Evolutionary conservation across 192 early-diverging fungal genomes (phyloP).

Genomic region (Dispira parvispora): DNA sequence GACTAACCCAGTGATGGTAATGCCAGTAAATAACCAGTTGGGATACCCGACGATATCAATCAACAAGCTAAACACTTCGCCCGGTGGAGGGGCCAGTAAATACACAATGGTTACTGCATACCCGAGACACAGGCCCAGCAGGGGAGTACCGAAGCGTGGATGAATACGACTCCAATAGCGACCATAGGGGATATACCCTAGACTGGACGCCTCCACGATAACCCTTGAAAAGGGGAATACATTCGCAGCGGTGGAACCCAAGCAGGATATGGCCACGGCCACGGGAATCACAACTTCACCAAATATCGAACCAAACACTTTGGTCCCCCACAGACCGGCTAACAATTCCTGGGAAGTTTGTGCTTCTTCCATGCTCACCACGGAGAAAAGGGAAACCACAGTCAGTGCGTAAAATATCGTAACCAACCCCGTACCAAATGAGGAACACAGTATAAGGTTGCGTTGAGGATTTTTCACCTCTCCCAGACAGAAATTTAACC

Average conservation of each 20-base stretch:
- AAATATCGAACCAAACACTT: conserved; percentile 22
- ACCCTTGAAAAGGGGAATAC: conserved; percentile 27
- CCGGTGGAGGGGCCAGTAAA: conserved; percentile 26
- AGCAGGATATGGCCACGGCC: conserved; percentile 25
- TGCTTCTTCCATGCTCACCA: conserved; percentile 23
- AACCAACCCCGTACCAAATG: conserved; percentile 29
- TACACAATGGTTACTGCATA: conserved; percentile 17
- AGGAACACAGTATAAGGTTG: conserved; percentile 36
- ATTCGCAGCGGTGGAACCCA: conserved; percentile 27
- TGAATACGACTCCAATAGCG: conserved; percentile 21
- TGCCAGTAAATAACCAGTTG: conserved; percentile 2
- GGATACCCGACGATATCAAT: conserved; percentile 16
- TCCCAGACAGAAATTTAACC: conserved; percentile 39
- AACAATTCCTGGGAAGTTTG: conserved; percentile 18
- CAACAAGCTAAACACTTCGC: conserved; percentile 27
- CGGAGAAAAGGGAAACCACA: conserved; percentile 35
- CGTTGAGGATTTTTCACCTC: conserved; percentile 36
- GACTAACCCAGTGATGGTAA: conserved; percentile 1
- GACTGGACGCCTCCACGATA: conserved; percentile 30
- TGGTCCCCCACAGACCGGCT: conserved; percentile 29
- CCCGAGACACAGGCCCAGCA: conserved; percentile 15
- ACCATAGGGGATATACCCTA: conserved; percentile 31
- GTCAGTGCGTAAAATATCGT: conserved; percentile 34
- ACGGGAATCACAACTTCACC: conserved; percentile 31
- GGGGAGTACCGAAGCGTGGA: conserved; percentile 18